A percentile compares a stretch with the other conserved stretches of the same genome.
Conservation (phyloP, 164 flowering plant genomes). For the Piper longum region DNA sequence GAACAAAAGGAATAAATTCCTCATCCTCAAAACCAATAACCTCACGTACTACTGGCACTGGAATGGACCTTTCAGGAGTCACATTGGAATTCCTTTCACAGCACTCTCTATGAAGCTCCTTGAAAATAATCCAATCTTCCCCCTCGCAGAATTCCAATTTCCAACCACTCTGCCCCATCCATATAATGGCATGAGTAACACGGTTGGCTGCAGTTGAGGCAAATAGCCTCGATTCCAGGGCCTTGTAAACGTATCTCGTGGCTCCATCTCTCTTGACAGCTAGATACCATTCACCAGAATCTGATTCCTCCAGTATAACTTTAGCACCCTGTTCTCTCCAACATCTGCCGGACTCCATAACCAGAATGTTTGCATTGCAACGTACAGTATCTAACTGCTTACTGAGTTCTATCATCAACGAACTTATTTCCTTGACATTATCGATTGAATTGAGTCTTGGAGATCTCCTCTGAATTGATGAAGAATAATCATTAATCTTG, state of each 20-base stretch:
- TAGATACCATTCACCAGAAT: conserved; percentile 44
- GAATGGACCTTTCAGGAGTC: conserved; percentile 33
- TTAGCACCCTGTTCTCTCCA: conserved; percentile 50
- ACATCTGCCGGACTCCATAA: conserved; percentile 53
- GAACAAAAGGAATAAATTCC: conserved; percentile 17
- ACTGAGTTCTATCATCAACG: conserved; percentile 9
- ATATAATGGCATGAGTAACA: conserved; percentile 51
- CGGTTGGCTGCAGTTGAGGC: conserved; percentile 36
- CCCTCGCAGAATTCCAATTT: conserved; percentile 67
- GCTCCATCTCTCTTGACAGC: conserved; percentile 39
- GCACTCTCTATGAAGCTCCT: conserved; percentile 70
- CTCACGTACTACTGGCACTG: conserved; percentile 66
- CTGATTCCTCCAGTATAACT: conserved; percentile 31
- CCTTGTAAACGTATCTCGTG: conserved; percentile 27
- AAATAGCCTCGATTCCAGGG: conserved; percentile 52
- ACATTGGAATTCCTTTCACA: conserved; percentile 33
- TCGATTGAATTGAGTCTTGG: conserved; percentile 6
- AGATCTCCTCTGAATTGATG: conserved; percentile 25
- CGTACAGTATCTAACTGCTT: conserved; percentile 21
- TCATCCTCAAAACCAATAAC: conserved; percentile 27
- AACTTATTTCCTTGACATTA: conserved; percentile 17
- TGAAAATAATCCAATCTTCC: conserved; percentile 61
- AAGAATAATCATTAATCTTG: conserved; percentile 10
- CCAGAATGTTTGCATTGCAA: conserved; percentile 53
- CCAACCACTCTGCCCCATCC: conserved; percentile 55